Percentiles rank a stretch among this genome's conserved stretches.
These are phyloP conservation scores for Curvularia hawaiiensis DNA, from an alignment of 2,329 filamentous ascomycete species.

Conservation along the genomic window DNA sequence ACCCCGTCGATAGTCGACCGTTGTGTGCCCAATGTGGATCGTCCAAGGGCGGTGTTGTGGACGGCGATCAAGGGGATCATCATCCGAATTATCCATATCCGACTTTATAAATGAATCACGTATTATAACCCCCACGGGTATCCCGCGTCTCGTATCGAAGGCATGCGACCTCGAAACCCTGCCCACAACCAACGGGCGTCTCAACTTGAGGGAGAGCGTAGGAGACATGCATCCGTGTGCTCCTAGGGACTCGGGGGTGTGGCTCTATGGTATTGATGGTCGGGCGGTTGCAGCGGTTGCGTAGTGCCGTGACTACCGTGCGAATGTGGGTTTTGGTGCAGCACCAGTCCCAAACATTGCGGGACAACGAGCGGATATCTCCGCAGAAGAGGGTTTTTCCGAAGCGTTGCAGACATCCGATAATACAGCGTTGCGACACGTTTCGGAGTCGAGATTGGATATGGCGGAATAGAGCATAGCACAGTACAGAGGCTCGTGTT, in stretches of 20 bases:
- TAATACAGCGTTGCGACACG: background rate
- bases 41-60: conserved; percentile 10
- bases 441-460: conserved; percentile 7
- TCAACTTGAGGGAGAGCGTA: conserved; percentile 11
- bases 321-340: conserved; percentile 8
- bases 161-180: conserved; percentile 19
- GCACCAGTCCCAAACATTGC: conserved; percentile 11
- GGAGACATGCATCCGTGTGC: conserved; percentile 11
- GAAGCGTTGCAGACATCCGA: conserved; percentile 8
- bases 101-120: conserved; percentile 37
- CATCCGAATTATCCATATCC: conserved; percentile 23
- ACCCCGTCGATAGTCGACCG: conserved; percentile 16
- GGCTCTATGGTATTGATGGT: conserved; percentile 2
- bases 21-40: conserved; percentile 25
- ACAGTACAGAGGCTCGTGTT: conserved; percentile 12
- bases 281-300: conserved; percentile 19
- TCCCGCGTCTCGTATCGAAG: conserved; percentile 26
- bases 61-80: conserved; percentile 10
- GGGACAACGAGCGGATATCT: conserved; percentile 14
- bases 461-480: conserved; percentile 14
- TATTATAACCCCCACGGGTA: conserved; percentile 33
- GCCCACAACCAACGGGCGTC: conserved; percentile 12
- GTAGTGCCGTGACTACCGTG: conserved; percentile 8
- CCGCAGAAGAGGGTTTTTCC: conserved; percentile 15
- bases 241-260: conserved; percentile 7